A percentile compares a stretch with the other conserved stretches of the same genome.
Conservation (phyloP, 306 rosid genomes). For the Cucurbita argyrosperma region DNA sequence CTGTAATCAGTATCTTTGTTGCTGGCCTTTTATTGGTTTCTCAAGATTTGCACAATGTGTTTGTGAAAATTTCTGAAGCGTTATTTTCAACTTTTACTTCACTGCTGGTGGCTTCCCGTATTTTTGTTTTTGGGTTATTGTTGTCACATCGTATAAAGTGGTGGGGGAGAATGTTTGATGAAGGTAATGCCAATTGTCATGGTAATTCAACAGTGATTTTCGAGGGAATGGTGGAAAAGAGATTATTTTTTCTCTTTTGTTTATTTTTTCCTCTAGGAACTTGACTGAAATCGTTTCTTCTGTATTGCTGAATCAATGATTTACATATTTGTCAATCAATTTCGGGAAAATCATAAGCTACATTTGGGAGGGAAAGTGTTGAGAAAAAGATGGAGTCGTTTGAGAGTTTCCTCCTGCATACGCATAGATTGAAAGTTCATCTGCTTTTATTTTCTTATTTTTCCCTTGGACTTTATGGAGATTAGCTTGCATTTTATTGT, state of each 20-base stretch:
- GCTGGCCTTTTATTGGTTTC: neutral
- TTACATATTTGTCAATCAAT: neutral
- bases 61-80: neutral
- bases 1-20: neutral
- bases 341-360: neutral
- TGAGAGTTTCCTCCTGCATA: neutral
- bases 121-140: neutral
- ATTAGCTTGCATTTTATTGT: neutral
- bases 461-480: neutral
- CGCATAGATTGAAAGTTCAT: neutral
- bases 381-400: neutral
- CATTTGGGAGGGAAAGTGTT: neutral
- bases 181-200: neutral
- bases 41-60: conserved; percentile 3
- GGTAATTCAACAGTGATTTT: neutral
- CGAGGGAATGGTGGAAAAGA: neutral
- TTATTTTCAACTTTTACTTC: neutral
- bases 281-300: neutral
- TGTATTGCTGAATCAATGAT: neutral
- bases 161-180: neutral
- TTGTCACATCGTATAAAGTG: neutral
- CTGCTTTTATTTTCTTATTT: neutral
- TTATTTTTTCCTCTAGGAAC: neutral
- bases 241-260: neutral
- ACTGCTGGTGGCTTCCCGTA: neutral